Evolutionary conservation across 495 filamentous ascomycete genomes (phyloP).

Genomic region (Parachaetomium inaequale): DNA sequence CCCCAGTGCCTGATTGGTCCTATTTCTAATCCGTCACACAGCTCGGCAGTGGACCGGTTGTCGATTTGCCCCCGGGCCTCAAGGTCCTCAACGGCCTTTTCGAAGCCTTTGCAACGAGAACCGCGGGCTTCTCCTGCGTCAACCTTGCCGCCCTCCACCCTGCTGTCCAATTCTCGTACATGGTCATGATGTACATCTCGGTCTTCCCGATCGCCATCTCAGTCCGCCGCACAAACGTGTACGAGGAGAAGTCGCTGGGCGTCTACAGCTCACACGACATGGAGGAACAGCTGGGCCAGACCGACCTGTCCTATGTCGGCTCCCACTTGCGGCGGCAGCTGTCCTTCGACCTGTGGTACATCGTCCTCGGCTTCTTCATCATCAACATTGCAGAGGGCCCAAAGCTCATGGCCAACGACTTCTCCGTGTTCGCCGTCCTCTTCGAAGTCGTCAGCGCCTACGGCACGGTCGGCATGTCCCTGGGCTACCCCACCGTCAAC

Average conservation of each 20-base stretch:
- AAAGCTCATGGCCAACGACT: slow-evolving; percentile 56
- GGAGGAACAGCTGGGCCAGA: slow-evolving; percentile 46
- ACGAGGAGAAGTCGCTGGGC: slow-evolving; percentile 90
- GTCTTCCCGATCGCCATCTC: slow-evolving; percentile 94
- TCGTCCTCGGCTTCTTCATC: slow-evolving; percentile 84
- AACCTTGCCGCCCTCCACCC: slow-evolving; percentile 76
- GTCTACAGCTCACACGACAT: slow-evolving; percentile 57
- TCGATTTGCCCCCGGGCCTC: slow-evolving; percentile 59
- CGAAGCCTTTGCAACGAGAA: slow-evolving; percentile 81
- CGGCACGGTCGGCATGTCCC: slow-evolving; percentile 85
- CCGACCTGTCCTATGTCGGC: slow-evolving; percentile 73
- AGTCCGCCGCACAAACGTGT: slow-evolving; percentile 89
- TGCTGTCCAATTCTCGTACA: slow-evolving; percentile 87
- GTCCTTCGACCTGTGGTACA: slow-evolving; percentile 92
- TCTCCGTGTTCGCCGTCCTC: slow-evolving; percentile 76
- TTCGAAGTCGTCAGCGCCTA: slow-evolving; percentile 93
- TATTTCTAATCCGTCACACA: slow-evolving; percentile 24
- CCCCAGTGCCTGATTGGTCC: neutral
- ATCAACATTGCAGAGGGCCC: slow-evolving; percentile 78
- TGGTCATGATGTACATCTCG: slow-evolving; percentile 99
- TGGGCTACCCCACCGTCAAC: slow-evolving; percentile 73
- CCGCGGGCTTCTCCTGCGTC: slow-evolving; percentile 80
- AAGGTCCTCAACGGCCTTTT: slow-evolving; percentile 81
- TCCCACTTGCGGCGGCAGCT: slow-evolving; percentile 85
- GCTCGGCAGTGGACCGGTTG: slow-evolving; percentile 65